Evolutionary conservation across 257 asterid species (phyloP), one percentile per base, ranked within the genome.

Genomic region (Nicotiana sylvestris): DNA sequence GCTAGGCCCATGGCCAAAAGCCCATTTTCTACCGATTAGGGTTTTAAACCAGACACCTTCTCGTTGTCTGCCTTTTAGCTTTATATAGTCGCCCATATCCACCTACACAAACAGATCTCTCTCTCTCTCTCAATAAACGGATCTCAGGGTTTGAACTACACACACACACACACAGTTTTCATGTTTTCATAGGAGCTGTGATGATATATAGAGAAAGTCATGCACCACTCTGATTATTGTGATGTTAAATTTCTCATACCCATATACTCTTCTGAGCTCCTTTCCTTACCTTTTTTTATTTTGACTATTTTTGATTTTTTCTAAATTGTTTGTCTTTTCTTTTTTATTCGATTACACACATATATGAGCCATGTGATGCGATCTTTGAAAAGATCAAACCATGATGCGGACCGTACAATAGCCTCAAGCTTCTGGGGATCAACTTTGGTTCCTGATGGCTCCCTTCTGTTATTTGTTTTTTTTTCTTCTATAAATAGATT

Each of bases 361-460:
- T 4, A 2, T 25, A 12, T 15, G 69, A 25, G 51, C 86, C 87
- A 79, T 9, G 58, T 83, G 89, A 86, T 86, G 89, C 70, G 82
- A 79, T 79, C 76, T 39, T 61, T 21, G 0, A 10, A 68, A 7
- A 21, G 82, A 25, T 61, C 80, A 68, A 77, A 81, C 89, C 89
- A 86, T 86, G 89, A 86, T 86, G 89, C 89, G 89, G 89, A 86
- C 89, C 87, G 89, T 78, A 86, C 58, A 53, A 62, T 78, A 84
- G 87, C 89, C 5, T 25, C 30, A 58, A 39, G 89, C 83, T 84
- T 78, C 25, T 86, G 89, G 61, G 89, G 89, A 86, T 61, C 51
- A 53, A 18, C 39, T 53, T 77, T 84, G 87, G 85, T 81, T 78
- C 30, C 89, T 86, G 89, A 86, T 84, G 89, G 86, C 69, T 82